phyloP scores from a whole-genome alignment of 164 flowering plant species.

The Magnolia sinica region DNA sequence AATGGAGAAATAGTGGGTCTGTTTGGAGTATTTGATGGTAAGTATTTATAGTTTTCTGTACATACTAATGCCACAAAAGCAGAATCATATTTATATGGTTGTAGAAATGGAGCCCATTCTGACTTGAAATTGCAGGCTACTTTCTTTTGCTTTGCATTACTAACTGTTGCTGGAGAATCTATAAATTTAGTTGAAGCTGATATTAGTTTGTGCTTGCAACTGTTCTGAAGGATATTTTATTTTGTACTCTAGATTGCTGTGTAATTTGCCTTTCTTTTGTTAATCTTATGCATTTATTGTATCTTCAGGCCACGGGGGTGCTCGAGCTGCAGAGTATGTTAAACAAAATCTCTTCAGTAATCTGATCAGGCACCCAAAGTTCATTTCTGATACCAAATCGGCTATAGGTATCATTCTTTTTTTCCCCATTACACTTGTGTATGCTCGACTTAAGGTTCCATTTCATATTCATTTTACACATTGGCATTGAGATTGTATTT shows the following conservation, averaged over 20 bases:
- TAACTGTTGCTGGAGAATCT: neutral
- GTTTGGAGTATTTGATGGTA: slow-evolving; percentile 98
- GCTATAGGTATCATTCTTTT: slow-evolving; percentile 66
- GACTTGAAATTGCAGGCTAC: neutral
- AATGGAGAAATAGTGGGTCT: slow-evolving; percentile 95
- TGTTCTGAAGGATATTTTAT: neutral
- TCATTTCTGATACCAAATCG: slow-evolving; percentile 86
- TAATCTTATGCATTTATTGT: neutral
- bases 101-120: neutral
- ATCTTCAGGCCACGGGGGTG: slow-evolving; percentile 94
- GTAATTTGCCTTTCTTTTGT: neutral
- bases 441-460: neutral
- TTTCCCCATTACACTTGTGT: neutral
- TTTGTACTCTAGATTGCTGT: neutral
- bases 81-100: neutral
- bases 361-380: slow-evolving; percentile 92
- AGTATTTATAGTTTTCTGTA: neutral
- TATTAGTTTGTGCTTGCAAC: neutral
- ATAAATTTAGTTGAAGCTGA: neutral
- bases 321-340: slow-evolving; percentile 96
- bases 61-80: neutral
- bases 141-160: neutral
- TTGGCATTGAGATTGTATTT: neutral
- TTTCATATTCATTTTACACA: neutral
- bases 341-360: slow-evolving; percentile 90